These are phyloP conservation scores for Didymella glomerata DNA, from an alignment of 2,329 filamentous ascomycete genomes.

Conservation along the genomic window DNA sequence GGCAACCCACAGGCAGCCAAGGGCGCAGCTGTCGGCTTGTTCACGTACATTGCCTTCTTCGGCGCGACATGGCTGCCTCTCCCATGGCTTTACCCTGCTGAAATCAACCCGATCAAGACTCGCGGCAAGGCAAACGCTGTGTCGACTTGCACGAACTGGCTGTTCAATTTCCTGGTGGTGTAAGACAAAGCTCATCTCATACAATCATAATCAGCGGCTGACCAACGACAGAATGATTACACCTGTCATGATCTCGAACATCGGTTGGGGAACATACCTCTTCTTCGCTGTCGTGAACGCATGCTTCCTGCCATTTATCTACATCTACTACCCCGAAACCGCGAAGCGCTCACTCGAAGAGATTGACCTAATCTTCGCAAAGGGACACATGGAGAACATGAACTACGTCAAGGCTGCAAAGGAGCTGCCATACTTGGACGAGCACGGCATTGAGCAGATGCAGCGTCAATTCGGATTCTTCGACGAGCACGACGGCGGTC, in stretches of 20 bases:
- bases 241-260: slow-evolving; percentile 46
- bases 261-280: slow-evolving; percentile 51
- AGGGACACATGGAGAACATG: slow-evolving; percentile 61
- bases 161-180: slow-evolving; percentile 57
- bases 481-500: slow-evolving; percentile 29
- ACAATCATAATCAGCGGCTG: not conserved
- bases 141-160: slow-evolving; percentile 62
- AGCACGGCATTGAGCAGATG: slow-evolving; percentile 63
- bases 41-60: slow-evolving; percentile 73
- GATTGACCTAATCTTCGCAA: slow-evolving; percentile 58
- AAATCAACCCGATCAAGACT: slow-evolving; percentile 62
- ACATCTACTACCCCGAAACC: slow-evolving; percentile 65
- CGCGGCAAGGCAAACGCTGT: slow-evolving; percentile 63
- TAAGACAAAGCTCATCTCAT: not conserved
- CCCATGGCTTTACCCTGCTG: slow-evolving; percentile 64
- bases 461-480: slow-evolving; percentile 48
- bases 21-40: slow-evolving; percentile 65
- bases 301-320: slow-evolving; percentile 59
- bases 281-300: slow-evolving; percentile 62
- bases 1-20: slow-evolving; percentile 49
- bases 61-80: slow-evolving; percentile 70
- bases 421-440: slow-evolving; percentile 63
- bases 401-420: slow-evolving; percentile 67
- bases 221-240: slow-evolving; percentile 42
- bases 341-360: slow-evolving; percentile 58